Percentiles rank a stretch among this genome's conserved stretches.
These are phyloP conservation scores for Sarocladium kiliense DNA, from an alignment of 2,329 filamentous ascomycete genomes.

Conservation along the genomic window DNA sequence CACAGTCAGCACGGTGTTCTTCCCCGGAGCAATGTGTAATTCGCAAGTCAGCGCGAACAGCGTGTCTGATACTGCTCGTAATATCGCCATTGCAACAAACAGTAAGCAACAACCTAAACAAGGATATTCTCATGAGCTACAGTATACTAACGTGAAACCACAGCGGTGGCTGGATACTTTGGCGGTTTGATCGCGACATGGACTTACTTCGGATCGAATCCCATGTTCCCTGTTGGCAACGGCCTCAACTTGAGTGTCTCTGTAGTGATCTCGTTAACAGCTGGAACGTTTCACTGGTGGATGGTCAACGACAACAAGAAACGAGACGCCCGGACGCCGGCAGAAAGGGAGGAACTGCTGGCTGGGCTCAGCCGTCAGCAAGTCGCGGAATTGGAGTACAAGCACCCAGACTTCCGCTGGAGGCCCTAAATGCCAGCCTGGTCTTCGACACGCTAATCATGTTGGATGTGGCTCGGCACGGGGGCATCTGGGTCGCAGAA, in stretches of 20 bases:
- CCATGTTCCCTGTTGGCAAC: slow-evolving; percentile 14
- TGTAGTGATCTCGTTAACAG: slow-evolving; percentile 9
- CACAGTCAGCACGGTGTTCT: slow-evolving; percentile 59
- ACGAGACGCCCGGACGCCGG: slow-evolving; percentile 7
- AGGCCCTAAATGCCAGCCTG: no score
- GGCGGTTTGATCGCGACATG: slow-evolving; percentile 15
- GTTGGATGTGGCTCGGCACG: no score
- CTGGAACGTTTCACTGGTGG: slow-evolving; percentile 10
- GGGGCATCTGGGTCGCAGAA: no score
- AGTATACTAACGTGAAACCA: not conserved
- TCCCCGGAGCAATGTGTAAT: slow-evolving; percentile 59
- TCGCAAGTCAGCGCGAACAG: slow-evolving; percentile 66
- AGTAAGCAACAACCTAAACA: not conserved
- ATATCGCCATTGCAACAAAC: slow-evolving; percentile 59
- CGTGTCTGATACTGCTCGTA: slow-evolving; percentile 64
- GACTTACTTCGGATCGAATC: slow-evolving; percentile 14
- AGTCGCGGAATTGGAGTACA: slow-evolving; percentile 13
- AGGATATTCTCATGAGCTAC: not conserved
- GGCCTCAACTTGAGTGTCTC: slow-evolving; percentile 14
- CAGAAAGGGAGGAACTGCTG: slow-evolving; percentile 10
- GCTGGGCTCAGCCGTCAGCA: slow-evolving; percentile 9
- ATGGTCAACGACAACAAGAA: slow-evolving; percentile 15
- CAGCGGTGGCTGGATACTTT: slow-evolving; percentile 8
- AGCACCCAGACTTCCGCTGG: slow-evolving; percentile 16
- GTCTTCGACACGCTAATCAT: no score